Conservation (phyloP, 106 monocot species). For the Dioscorea alata region DNA sequence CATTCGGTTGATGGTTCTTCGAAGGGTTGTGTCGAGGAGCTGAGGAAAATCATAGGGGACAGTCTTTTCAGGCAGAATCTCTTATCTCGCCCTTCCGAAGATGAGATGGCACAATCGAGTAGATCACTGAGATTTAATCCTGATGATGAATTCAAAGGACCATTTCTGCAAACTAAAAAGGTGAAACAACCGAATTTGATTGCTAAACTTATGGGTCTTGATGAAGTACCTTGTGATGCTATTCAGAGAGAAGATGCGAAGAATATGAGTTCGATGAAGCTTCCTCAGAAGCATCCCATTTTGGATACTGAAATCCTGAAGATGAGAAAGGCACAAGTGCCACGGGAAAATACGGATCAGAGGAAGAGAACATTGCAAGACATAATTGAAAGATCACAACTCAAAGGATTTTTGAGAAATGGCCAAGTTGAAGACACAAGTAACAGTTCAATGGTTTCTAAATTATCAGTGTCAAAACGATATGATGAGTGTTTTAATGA, state of each 20-base stretch:
- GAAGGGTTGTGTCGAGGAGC: slow-evolving; percentile 19
- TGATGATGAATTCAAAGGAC: neutral
- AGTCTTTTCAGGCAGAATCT: slow-evolving; percentile 24
- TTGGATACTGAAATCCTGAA: slow-evolving; percentile 34
- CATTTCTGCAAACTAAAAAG: too few relatives aligned
- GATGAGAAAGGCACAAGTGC: slow-evolving; percentile 12
- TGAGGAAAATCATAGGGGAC: slow-evolving; percentile 47
- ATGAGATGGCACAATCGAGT: slow-evolving; percentile 21
- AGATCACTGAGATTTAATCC: slow-evolving; percentile 10
- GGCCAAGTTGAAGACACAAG: slow-evolving; percentile 4
- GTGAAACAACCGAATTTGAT: slow-evolving; percentile 25
- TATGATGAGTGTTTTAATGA: neutral
- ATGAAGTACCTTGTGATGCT: slow-evolving; percentile 19
- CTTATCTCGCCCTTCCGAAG: slow-evolving; percentile 6
- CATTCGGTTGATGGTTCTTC: slow-evolving; percentile 19
- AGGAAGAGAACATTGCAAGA: slow-evolving; percentile 24
- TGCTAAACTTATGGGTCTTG: slow-evolving; percentile 76
- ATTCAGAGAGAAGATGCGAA: slow-evolving; percentile 2
- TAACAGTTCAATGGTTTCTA: neutral
- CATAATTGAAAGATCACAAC: slow-evolving; percentile 38
- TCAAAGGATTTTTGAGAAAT: slow-evolving; percentile 37
- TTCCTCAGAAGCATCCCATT: neutral
- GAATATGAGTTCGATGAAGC: slow-evolving; percentile 4
- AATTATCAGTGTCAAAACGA: neutral
- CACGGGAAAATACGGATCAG: slow-evolving; percentile 6